Evolutionary conservation across 2,329 filamentous ascomycete species (phyloP).

Genomic region (Ophiocordyceps camponoti-rufipedis): DNA sequence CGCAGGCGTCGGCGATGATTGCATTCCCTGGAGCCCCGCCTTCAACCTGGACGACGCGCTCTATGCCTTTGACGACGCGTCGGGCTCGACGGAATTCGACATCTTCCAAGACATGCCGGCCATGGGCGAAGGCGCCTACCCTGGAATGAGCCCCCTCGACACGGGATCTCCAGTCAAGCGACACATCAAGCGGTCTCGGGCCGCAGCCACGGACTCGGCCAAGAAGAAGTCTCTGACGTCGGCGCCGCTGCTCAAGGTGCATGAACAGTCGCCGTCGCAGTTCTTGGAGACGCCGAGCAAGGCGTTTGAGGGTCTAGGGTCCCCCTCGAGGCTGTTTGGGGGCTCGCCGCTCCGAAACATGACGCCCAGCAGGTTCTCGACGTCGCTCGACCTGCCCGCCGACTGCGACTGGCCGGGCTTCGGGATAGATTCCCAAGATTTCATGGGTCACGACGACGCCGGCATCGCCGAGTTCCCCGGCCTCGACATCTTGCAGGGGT

Average conservation of each 20-base stretch:
- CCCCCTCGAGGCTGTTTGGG: constrained; percentile 32
- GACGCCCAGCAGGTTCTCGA: constrained; percentile 33
- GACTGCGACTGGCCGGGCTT: constrained; percentile 21
- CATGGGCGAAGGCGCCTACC: constrained; percentile 12
- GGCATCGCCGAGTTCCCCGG: constrained; percentile 37
- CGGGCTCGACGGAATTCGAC: constrained; percentile 38
- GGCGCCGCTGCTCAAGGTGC: constrained; percentile 30
- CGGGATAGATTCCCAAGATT: constrained; percentile 19
- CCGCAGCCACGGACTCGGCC: constrained; percentile 38
- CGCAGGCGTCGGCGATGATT: constrained; percentile 22
- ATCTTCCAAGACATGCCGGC: constrained; percentile 32
- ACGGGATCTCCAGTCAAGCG: constrained; percentile 51
- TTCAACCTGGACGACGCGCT: constrained; percentile 42
- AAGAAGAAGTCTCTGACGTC: constrained; percentile 32
- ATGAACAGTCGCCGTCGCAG: constrained; percentile 19
- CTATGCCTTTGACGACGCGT: constrained; percentile 30
- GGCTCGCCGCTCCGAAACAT: constrained; percentile 14
- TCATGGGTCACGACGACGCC: constrained; percentile 25
- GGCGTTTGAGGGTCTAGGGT: constrained; percentile 32
- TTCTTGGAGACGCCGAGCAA: constrained; percentile 39
- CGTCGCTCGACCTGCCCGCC: constrained; percentile 14
- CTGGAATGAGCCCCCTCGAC: constrained; percentile 26
- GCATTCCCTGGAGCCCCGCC: constrained; percentile 45
- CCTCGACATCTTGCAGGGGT: constrained; percentile 58
- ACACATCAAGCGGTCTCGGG: constrained; percentile 36